A percentile compares a stretch with the other conserved stretches of the same genome.
Conservation (phyloP, 306 rosid species). For the Acacia confusa region DNA sequence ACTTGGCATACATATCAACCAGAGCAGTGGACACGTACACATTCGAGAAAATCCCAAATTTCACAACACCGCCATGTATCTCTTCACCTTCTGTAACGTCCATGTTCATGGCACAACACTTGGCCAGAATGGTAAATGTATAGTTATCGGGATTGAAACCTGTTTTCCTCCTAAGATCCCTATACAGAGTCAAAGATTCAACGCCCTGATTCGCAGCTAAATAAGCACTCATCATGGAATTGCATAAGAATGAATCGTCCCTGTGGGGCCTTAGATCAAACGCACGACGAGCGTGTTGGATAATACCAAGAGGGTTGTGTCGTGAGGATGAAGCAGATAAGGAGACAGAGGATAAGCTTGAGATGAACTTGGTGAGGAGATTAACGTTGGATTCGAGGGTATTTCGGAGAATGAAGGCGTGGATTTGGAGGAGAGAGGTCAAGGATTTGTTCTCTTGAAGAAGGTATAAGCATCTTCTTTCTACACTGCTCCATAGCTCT, state of each 20-base stretch:
- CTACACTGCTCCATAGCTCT: constrained; percentile 49
- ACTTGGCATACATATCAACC: constrained; percentile 64
- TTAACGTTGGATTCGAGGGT: constrained; percentile 57
- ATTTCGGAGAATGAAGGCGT: constrained; percentile 64
- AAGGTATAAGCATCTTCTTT: constrained; percentile 58
- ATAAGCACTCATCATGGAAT: constrained; percentile 53
- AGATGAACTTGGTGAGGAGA: constrained; percentile 66
- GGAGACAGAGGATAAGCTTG: constrained; percentile 45
- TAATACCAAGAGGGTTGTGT: constrained; percentile 23
- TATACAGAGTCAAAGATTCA: constrained; percentile 48
- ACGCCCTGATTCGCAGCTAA: constrained; percentile 31
- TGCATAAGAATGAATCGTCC: constrained; percentile 54
- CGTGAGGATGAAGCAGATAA: neutral
- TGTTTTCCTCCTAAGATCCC: constrained; percentile 41
- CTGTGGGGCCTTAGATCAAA: constrained; percentile 45
- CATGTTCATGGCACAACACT: constrained; percentile 47
- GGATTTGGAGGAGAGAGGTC: constrained; percentile 54
- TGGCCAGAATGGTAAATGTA: constrained; percentile 48
- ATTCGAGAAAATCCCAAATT: constrained; percentile 52
- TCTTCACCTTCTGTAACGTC: constrained; percentile 42
- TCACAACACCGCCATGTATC: constrained; percentile 50
- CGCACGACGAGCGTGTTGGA: constrained; percentile 53
- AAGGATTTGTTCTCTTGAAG: constrained; percentile 43
- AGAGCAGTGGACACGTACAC: constrained; percentile 59
- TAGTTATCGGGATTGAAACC: constrained; percentile 42